phyloP scores from a whole-genome alignment of 148 eudicot species.

The Diospyros lotus region DNA sequence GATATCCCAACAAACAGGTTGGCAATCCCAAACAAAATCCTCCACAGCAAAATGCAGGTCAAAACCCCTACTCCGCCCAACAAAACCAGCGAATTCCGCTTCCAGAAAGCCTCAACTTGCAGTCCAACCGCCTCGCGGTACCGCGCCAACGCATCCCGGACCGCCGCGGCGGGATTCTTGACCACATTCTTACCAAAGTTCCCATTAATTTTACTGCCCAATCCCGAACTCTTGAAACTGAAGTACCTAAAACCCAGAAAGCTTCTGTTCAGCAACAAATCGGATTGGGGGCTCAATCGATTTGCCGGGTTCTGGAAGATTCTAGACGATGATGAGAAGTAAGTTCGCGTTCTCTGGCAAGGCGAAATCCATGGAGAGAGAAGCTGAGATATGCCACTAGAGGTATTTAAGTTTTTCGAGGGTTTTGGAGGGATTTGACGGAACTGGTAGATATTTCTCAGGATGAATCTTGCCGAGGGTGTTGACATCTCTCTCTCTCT shows the following conservation, averaged over 20 bases:
- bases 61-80: slow-evolving; percentile 69
- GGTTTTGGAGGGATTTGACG: slow-evolving; percentile 35
- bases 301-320: slow-evolving; percentile 16
- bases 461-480: slow-evolving; percentile 44
- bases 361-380: slow-evolving; percentile 24
- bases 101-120: slow-evolving; percentile 94
- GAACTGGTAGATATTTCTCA: slow-evolving; percentile 30
- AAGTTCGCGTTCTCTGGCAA: slow-evolving; percentile 29
- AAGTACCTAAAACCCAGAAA: slow-evolving; percentile 52
- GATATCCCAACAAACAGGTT: slow-evolving; percentile 79
- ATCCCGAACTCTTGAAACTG: slow-evolving; percentile 30
- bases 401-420: slow-evolving; percentile 17
- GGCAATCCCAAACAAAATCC: slow-evolving; percentile 88
- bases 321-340: slow-evolving; percentile 18
- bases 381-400: slow-evolving; percentile 24
- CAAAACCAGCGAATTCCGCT: slow-evolving; percentile 66
- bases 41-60: slow-evolving; percentile 78
- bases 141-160: slow-evolving; percentile 37
- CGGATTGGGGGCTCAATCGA: slow-evolving; percentile 11
- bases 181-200: slow-evolving; percentile 45
- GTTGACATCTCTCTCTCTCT: slow-evolving; percentile 49
- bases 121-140: slow-evolving; percentile 63
- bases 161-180: slow-evolving; percentile 48
- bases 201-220: slow-evolving; percentile 39
- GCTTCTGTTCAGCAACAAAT: slow-evolving; percentile 14